These are phyloP conservation scores for Nematodospora anomalae DNA, from an alignment of 1,139 yeast species.

Conservation along the genomic window DNA sequence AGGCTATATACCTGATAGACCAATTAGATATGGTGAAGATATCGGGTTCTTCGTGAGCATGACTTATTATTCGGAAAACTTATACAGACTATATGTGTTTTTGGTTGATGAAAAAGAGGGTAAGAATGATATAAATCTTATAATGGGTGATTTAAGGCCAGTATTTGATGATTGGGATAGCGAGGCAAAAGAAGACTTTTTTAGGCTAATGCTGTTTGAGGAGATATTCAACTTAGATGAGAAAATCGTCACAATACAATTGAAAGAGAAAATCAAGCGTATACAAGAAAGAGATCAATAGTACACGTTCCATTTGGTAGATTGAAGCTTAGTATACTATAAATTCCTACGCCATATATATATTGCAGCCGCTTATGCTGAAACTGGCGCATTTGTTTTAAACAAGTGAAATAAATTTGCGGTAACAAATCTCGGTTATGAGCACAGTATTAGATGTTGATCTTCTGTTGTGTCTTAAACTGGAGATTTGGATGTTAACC, in stretches of 20 bases:
- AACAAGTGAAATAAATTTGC: too few species aligned
- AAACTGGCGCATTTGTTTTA: too few species aligned
- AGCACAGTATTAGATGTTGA: too few species aligned
- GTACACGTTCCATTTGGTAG: too few species aligned
- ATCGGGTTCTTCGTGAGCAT: slow-evolving; percentile 1
- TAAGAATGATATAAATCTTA: slow-evolving; percentile 2
- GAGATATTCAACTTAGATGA: slow-evolving; percentile 3
- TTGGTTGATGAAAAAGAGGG: not conserved
- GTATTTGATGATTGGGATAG: slow-evolving; percentile 7
- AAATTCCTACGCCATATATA: too few species aligned
- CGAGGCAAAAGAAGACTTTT: slow-evolving; percentile 6
- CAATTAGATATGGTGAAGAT: slow-evolving; percentile 7
- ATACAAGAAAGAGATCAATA: not conserved
- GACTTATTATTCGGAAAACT: slow-evolving; percentile 2
- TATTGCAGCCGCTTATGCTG: too few species aligned
- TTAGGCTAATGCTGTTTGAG: slow-evolving; percentile 2
- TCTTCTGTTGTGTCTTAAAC: too few species aligned
- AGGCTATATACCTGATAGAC: slow-evolving; percentile 5
- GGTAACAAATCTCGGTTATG: too few species aligned
- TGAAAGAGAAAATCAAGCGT: not conserved
- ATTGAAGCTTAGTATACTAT: too few species aligned
- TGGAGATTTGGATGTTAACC: too few species aligned
- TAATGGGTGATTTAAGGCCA: slow-evolving; percentile 5
- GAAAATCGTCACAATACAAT: slow-evolving; percentile 2
- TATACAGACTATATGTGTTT: slow-evolving; percentile 1